Evolutionary conservation across 768 basidiomycete genomes (phyloP), one percentile per base, ranked within the genome.

Genomic region (Pseudohyphozyma bogoriensis): DNA sequence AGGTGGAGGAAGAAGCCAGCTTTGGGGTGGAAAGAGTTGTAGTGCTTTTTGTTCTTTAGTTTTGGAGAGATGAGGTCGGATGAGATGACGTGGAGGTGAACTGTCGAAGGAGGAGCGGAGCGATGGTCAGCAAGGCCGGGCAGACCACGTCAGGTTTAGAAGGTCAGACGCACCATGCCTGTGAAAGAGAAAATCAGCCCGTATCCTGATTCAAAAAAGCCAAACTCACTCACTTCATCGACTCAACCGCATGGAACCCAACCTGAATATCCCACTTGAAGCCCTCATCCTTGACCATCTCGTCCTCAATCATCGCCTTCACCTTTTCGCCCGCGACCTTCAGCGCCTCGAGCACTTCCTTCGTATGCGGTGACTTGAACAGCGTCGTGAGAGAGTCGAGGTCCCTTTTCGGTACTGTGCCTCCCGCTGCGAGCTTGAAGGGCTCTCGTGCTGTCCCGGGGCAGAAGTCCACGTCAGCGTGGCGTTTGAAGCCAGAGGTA

Each of bases 191-290:
- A n/a, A n/a, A n/a, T n/a, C n/a, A n/a, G n/a, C n/a, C n/a, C n/a
- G n/a, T n/a, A n/a, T n/a, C n/a, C n/a, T n/a, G n/a, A 1, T 4
- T 11, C 2, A 11, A 37, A 10, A 36, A 5, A 18, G 28, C 22
- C n/a, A n/a, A 10, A 33, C n/a, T n/a, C n/a, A 36, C 40, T 37
- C 29, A 74, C 75, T 68, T 69, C 73, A 75, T 74, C 24, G 71
- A 72, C 20, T 74, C 74, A n/a, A 72, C 69, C 22, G 75, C 74
- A 54, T 76, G 75, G 52, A 76, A 76, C 3, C 75, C 75, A 12
- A 73, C 56, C 32, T 72, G 51, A 29, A 76, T 64, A 22, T 62
- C 66, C 75, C 75, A 76, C 15, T 59, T 62, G 39, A 68, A 73
- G 9, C 75, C 75, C 15, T 76, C 45, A 10, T 39, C 39, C 53